Percentiles rank a stretch among this genome's conserved stretches.
Conservation (phyloP, 495 filamentous ascomycete genomes). For the Neurospora pannonica region DNA sequence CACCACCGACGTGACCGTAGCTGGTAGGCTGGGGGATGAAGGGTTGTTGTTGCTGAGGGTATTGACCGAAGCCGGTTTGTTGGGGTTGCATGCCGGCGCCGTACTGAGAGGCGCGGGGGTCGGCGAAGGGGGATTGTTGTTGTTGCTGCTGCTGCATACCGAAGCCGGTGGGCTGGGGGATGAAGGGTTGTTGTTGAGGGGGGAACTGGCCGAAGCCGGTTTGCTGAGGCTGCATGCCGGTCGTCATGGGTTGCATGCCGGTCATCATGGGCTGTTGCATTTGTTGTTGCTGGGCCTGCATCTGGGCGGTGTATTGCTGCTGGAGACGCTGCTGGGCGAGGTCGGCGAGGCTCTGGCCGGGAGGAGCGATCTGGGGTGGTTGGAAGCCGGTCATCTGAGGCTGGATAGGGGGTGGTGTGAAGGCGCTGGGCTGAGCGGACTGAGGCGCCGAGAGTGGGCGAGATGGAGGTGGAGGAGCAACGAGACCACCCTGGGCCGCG, state of each 20-base stretch:
- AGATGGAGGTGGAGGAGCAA: conserved; percentile 75
- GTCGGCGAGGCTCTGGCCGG: conserved; percentile 68
- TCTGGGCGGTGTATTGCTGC: conserved; percentile 35
- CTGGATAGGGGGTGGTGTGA: conserved; percentile 66
- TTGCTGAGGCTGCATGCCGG: conserved; percentile 37
- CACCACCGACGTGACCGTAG: background rate
- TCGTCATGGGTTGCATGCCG: conserved; percentile 29
- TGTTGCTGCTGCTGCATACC: conserved; percentile 30
- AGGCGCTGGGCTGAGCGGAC: conserved; percentile 64
- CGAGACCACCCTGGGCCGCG: conserved; percentile 46
- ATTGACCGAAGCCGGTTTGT: conserved; percentile 40
- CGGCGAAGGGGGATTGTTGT: too few species aligned
- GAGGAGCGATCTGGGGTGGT: conserved; percentile 48
- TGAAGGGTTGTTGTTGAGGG: background rate
- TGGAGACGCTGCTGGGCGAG: conserved; percentile 58
- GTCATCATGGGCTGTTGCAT: conserved; percentile 15
- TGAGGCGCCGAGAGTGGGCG: conserved; percentile 85
- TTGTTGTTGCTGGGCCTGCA: conserved; percentile 21
- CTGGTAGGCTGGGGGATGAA: background rate
- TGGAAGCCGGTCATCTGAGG: conserved; percentile 75
- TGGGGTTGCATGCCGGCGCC: conserved; percentile 39
- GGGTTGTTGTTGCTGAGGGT: background rate
- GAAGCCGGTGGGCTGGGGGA: background rate
- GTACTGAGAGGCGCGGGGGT: too few species aligned
- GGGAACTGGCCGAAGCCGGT: conserved; percentile 37